These are phyloP conservation scores for Ophiostoma montium DNA, from an alignment of 2,329 filamentous ascomycete genomes.

Conservation along the genomic window DNA sequence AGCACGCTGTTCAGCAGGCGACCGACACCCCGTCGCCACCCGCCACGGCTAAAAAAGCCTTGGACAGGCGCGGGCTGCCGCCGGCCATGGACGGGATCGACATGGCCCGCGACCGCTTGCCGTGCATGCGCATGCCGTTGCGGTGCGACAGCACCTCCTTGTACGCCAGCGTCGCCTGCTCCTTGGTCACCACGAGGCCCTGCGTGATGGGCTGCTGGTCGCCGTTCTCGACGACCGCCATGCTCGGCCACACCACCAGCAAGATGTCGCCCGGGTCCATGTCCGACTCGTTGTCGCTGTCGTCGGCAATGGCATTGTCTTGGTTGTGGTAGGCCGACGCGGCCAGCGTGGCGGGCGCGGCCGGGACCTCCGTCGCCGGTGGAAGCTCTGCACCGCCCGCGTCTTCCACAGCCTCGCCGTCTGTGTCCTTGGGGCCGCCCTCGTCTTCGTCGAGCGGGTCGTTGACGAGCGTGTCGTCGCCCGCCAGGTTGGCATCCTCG, in stretches of 20 bases:
- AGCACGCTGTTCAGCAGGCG: slow-evolving; percentile 6
- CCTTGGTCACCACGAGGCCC: slow-evolving; percentile 22
- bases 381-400: too few relatives aligned
- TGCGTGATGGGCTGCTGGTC: slow-evolving; percentile 22
- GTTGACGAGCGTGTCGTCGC: not conserved
- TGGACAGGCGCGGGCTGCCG: slow-evolving; percentile 4
- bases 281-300: slow-evolving; percentile 10
- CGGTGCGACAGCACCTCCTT: slow-evolving; percentile 7
- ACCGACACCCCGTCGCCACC: slow-evolving; percentile 7
- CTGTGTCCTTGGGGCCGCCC: too few relatives aligned
- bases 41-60: slow-evolving; percentile 10
- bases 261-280: slow-evolving; percentile 21
- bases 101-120: slow-evolving; percentile 11
- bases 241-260: slow-evolving; percentile 22
- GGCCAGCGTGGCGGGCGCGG: too few relatives aligned
- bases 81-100: slow-evolving; percentile 8
- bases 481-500: not conserved
- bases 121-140: not conserved
- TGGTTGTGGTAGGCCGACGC: not conserved
- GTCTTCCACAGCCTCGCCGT: too few relatives aligned
- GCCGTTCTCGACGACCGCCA: slow-evolving; percentile 21
- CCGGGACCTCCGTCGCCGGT: too few relatives aligned
- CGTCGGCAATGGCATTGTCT: slow-evolving; percentile 3
- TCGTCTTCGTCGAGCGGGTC: not conserved
- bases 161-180: slow-evolving; percentile 16